Conservation (phyloP, 148 eudicot genomes). For the Camellia japonica region DNA sequence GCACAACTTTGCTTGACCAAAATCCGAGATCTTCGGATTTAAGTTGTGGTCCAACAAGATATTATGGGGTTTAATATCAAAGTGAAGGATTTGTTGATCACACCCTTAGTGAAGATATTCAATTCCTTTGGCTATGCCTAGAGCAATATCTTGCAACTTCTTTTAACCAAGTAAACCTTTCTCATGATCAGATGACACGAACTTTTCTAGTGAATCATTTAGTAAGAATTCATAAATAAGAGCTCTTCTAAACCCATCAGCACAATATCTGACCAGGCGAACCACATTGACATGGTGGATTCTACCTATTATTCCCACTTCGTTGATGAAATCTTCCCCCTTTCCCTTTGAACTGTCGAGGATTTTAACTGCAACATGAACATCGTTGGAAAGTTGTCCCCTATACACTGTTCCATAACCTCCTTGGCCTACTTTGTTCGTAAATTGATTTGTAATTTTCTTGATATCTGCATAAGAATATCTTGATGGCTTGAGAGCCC, state of each 20-base stretch:
- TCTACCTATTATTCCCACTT: conserved; percentile 13
- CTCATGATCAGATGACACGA: conserved; percentile 5
- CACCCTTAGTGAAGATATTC: conserved; percentile 34
- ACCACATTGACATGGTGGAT: conserved; percentile 25
- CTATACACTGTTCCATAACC: conserved; percentile 31
- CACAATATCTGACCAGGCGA: conserved; percentile 29
- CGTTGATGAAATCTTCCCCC: conserved; percentile 32
- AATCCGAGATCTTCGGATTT: conserved; percentile 29
- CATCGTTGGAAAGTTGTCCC: conserved; percentile 29
- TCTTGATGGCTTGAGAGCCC: conserved; percentile 22
- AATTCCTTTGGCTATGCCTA: conserved; percentile 31
- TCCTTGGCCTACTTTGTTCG: conserved; percentile 22
- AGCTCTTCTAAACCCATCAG: conserved; percentile 30
- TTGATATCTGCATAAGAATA: conserved; percentile 23
- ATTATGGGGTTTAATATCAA: conserved; percentile 31
- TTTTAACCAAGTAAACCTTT: conserved; percentile 26
- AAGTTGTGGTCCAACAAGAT: conserved; percentile 26
- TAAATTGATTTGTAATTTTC: conserved; percentile 16
- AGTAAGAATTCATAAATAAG: conserved; percentile 28
- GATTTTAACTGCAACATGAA: conserved; percentile 31
- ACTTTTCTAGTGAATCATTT: conserved; percentile 25
- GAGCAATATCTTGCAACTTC: conserved; percentile 26
- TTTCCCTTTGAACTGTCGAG: conserved; percentile 20
- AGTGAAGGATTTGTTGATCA: conserved; percentile 30
- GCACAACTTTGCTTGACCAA: conserved; percentile 25